Evolutionary conservation across 2,329 filamentous ascomycete species (phyloP).

Genomic region (Sphaerulina vaccinii): DNA sequence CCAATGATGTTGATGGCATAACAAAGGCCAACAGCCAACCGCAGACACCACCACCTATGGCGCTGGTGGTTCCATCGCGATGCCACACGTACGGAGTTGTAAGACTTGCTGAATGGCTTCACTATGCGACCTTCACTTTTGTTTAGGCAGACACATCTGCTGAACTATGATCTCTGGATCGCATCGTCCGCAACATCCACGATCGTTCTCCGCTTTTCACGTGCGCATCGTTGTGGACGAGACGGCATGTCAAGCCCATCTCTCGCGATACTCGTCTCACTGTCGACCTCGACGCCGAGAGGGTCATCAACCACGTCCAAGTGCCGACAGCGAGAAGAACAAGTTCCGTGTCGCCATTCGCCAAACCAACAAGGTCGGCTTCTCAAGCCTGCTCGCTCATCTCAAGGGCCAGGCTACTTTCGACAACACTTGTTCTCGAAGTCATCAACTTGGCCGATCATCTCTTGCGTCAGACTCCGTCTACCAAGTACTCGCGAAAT

Average conservation of each 20-base stretch:
- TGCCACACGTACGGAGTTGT: too few species aligned
- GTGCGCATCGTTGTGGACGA: too few species aligned
- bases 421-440: constrained; percentile 68
- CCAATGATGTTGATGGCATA: too few species aligned
- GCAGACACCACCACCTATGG: too few species aligned
- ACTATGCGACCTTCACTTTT: too few species aligned
- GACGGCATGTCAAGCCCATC: constrained; percentile 56
- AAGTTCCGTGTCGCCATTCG: constrained; percentile 62
- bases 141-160: too few species aligned
- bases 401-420: constrained; percentile 60
- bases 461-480: constrained; percentile 76
- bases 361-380: constrained; percentile 65
- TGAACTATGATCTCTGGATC: too few species aligned
- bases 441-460: constrained; percentile 91
- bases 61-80: too few species aligned
- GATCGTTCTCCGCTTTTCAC: too few species aligned
- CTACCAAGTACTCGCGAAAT: constrained; percentile 63
- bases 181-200: too few species aligned
- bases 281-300: constrained; percentile 73
- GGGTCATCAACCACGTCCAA: constrained; percentile 39
- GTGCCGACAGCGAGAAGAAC: constrained; percentile 43
- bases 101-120: too few species aligned
- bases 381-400: constrained; percentile 66
- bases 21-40: too few species aligned
- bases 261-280: constrained; percentile 44